Percentiles rank a stretch among this genome's conserved stretches.
Conservation (phyloP, 768 basidiomycete genomes). For the Cantharellus cinnabarinus region DNA sequence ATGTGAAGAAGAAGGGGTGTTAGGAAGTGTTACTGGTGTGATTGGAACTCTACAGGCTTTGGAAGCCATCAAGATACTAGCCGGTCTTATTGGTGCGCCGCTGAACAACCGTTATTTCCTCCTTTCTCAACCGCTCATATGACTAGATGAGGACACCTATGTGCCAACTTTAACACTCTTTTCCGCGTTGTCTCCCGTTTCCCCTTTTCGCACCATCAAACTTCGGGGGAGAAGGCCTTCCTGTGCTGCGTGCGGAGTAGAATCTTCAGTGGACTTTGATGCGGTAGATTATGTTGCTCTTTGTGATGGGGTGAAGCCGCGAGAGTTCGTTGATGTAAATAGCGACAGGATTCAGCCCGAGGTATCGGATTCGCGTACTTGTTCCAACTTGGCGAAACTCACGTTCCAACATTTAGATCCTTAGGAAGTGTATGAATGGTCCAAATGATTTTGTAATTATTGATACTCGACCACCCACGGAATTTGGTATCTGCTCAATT, state of each 20-base stretch:
- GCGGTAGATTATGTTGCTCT: constrained; percentile 66
- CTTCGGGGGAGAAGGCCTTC: constrained; percentile 47
- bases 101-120: not conserved
- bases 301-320: constrained; percentile 39
- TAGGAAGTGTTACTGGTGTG: constrained; percentile 75
- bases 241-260: constrained; percentile 59
- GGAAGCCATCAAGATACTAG: constrained; percentile 65
- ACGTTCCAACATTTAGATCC: not conserved
- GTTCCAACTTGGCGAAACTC: not conserved
- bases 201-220: constrained; percentile 68
- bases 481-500: constrained; percentile 75
- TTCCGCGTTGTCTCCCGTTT: constrained; percentile 36
- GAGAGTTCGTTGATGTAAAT: constrained; percentile 44
- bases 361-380: constrained; percentile 12
- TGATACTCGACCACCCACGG: constrained; percentile 60
- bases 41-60: constrained; percentile 81
- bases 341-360: constrained; percentile 24
- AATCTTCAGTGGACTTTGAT: constrained; percentile 25
- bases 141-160: not conserved
- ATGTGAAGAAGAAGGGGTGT: constrained; percentile 76
- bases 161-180: constrained; percentile 47
- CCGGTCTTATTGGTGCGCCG: constrained; percentile 37
- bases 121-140: not conserved
- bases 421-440: constrained; percentile 31
- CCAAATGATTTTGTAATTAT: constrained; percentile 24